phyloP scores from a whole-genome alignment of 768 basidiomycete genomes.

The Serendipita sp. region DNA sequence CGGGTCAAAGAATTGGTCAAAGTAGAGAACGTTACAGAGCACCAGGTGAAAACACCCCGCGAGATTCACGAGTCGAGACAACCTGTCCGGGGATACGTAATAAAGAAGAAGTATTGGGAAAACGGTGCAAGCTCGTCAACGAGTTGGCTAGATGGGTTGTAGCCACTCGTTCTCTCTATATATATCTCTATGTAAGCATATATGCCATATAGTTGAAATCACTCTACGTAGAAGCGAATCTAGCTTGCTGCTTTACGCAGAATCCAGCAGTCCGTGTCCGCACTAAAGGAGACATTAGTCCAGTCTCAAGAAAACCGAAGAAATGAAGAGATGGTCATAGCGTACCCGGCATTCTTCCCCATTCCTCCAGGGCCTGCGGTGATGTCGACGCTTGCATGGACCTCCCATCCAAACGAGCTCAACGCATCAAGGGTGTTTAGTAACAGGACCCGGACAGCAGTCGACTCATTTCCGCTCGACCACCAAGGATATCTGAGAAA shows the following conservation, averaged over 20 bases:
- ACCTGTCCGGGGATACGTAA: constrained; percentile 51
- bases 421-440: constrained; percentile 4
- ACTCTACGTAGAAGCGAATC: no score
- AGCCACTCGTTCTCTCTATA: no score
- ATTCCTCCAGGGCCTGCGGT: constrained; percentile 2
- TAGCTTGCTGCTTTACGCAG: background rate
- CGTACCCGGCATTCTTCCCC: constrained; percentile 1
- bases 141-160: constrained; percentile 4
- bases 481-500: constrained; percentile 2
- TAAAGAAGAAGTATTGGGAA: constrained; percentile 19
- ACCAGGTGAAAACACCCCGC: constrained; percentile 50
- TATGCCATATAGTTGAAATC: no score
- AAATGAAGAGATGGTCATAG: background rate
- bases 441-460: background rate
- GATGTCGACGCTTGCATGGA: constrained; percentile 8
- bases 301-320: background rate
- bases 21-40: constrained; percentile 66
- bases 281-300: no score
- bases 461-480: background rate
- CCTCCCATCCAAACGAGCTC: background rate
- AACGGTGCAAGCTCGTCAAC: background rate
- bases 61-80: constrained; percentile 53
- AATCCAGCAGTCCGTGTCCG: constrained; percentile 5
- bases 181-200: no score
- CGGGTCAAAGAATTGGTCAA: constrained; percentile 78